Evolutionary conservation across 2,329 filamentous ascomycete species (phyloP).

Genomic region (Fusarium virguliforme): DNA sequence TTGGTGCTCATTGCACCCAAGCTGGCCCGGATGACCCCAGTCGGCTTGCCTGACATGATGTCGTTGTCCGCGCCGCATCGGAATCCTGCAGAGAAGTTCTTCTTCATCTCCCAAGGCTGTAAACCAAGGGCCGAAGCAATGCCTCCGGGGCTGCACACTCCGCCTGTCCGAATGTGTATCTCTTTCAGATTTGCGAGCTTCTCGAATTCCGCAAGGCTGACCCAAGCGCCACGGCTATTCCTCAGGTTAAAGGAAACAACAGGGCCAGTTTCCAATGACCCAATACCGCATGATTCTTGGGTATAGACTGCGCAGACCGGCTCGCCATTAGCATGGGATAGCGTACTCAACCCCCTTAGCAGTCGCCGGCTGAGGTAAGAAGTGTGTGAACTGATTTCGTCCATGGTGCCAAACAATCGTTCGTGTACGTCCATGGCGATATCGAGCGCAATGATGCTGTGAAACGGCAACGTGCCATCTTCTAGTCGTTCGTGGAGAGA

Average conservation of each 20-base stretch:
- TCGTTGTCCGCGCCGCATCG: slow-evolving; percentile 89
- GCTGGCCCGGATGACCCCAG: slow-evolving; percentile 88
- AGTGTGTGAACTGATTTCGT: slow-evolving; percentile 79
- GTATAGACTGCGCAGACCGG: slow-evolving; percentile 79
- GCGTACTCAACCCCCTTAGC: slow-evolving; percentile 68
- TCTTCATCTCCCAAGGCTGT: slow-evolving; percentile 84
- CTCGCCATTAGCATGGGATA: slow-evolving; percentile 80
- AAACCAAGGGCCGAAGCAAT: slow-evolving; percentile 82
- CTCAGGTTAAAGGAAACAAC: slow-evolving; percentile 87
- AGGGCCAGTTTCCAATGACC: slow-evolving; percentile 73
- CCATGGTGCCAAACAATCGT: slow-evolving; percentile 80
- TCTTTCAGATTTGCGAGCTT: slow-evolving; percentile 84
- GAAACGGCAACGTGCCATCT: slow-evolving; percentile 92
- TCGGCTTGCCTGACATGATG: slow-evolving; percentile 86
- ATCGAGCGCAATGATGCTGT: slow-evolving; percentile 88
- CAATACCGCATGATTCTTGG: slow-evolving; percentile 37
- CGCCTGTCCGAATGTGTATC: slow-evolving; percentile 89
- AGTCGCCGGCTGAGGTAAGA: slow-evolving; percentile 74
- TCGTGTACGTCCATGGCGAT: slow-evolving; percentile 80
- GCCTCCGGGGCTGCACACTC: slow-evolving; percentile 92
- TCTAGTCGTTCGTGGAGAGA: slow-evolving; percentile 87
- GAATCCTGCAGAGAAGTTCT: slow-evolving; percentile 88
- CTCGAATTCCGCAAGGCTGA: slow-evolving; percentile 88
- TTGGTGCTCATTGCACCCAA: slow-evolving; percentile 91
- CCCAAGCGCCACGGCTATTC: slow-evolving; percentile 79